Base-by-base conservation (phyloP, 2,329 filamentous ascomycete genomes). In the Colletotrichum nymphaeae region DNA sequence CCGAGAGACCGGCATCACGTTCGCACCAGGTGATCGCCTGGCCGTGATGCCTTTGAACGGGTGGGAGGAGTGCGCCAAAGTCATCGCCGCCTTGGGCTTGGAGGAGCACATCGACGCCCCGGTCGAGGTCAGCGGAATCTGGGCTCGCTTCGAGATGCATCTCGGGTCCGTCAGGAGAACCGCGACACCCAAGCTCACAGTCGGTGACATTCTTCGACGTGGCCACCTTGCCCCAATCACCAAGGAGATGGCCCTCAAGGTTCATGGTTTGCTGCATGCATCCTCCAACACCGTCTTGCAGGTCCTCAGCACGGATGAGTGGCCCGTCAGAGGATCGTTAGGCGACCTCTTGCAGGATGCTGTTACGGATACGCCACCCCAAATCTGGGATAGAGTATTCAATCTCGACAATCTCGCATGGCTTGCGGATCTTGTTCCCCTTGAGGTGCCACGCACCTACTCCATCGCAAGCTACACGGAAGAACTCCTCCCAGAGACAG, bases 11-110 rank as follows among this genome's bases (percentile, higher is more conserved):
- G 87, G 87, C 0, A 86, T 89, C 58, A 89, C 87, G 0, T 90
- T 88, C 64, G 82, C 84, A 37, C 87, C 88, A 0, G 88, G 88
- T 0, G 87, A 89, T 63, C 83, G 87, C 5, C 80, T 90, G 14
- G 87, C 88, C 0, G 80, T 89, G 1, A 89, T 89, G 87, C 87
- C 87, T 0, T 81, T 89, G 22, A 89, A 89, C 68, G 83, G 81
- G 67, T 89, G 87, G 87, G 83, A 84, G 11, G 88, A 89, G 75
- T 88, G 86, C 62, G 87, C 87, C 24, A 89, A 89, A 72, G 86
- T 89, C 9, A 86, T 85, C 1, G 84, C 87, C 1, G 86, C 87
- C 0, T 80, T 89, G 1, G 87, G 88, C 0, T 79, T 89, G 0
- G 87, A 86, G n/a, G 78, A 82, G 2, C 83, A 84, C 59, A 81